A percentile compares a stretch with the other conserved stretches of the same genome.
Conservation (phyloP, 345 rosid species). For the Eucalyptus sideroxylon region DNA sequence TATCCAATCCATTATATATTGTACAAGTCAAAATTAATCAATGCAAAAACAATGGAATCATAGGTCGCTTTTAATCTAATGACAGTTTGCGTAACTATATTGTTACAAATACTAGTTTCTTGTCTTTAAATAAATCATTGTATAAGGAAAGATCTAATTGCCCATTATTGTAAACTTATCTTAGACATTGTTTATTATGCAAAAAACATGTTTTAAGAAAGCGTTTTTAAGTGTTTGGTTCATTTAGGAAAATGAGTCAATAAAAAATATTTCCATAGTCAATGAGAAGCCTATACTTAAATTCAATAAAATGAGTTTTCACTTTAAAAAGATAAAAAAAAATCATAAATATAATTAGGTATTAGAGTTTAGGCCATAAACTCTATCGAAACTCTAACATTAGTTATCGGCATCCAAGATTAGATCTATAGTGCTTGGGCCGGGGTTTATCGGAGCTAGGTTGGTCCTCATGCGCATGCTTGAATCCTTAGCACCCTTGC, state of each 20-base stretch:
- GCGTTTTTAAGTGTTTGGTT: no score
- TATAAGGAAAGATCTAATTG: no score
- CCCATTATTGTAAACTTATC: not conserved
- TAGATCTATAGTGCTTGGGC: accelerated
- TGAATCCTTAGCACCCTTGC: not conserved
- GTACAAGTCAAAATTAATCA: not conserved
- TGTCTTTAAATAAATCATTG: not conserved
- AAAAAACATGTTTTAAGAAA: no score
- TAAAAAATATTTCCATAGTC: no score
- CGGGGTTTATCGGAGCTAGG: accelerated
- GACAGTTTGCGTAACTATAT: no score
- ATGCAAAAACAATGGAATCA: no score
- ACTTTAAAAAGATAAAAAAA: not conserved
- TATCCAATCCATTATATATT: not conserved
- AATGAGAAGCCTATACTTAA: no score
- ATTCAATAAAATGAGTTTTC: no score
- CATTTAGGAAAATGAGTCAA: accelerated
- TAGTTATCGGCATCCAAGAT: accelerated
- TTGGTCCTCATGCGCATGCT: accelerated
- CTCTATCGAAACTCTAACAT: no score
- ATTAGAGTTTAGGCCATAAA: no score
- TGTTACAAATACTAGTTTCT: not conserved
- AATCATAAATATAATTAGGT: no score
- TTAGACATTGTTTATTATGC: accelerated
- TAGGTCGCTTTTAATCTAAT: not conserved